Conservation (phyloP, 345 rosid genomes). For the Ailanthus altissimus region DNA sequence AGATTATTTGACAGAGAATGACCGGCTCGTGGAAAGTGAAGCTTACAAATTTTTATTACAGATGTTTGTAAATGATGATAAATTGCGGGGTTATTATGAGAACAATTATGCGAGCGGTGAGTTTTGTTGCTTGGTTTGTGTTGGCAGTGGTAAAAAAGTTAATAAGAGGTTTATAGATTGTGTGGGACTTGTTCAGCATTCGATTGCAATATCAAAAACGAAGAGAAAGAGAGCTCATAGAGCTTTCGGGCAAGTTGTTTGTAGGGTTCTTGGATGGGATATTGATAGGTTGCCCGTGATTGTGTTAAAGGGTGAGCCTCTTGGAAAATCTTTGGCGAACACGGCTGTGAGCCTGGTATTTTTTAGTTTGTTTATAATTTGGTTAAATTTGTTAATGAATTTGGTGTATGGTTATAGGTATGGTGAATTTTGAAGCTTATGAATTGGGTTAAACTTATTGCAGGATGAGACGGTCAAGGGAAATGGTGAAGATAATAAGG, state of each 20-base stretch:
- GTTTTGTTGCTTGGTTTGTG: conserved; percentile 67
- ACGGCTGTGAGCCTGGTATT: conserved; percentile 26
- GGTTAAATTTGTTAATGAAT: not conserved
- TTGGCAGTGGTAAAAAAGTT: conserved; percentile 47
- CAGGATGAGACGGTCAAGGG: conserved; percentile 18
- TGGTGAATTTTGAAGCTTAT: not conserved
- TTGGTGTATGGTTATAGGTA: too few relatives aligned
- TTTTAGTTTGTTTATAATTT: not conserved
- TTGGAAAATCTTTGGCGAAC: conserved; percentile 29
- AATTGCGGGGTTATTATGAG: conserved; percentile 61
- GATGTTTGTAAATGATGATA: conserved; percentile 46
- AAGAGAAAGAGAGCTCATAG: conserved; percentile 46
- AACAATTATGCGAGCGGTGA: conserved; percentile 50
- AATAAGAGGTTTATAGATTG: conserved; percentile 59
- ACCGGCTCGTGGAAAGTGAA: conserved; percentile 28
- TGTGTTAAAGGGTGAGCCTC: conserved; percentile 42
- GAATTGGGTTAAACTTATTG: not conserved
- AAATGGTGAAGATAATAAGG: conserved; percentile 11
- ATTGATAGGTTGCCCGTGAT: conserved; percentile 41
- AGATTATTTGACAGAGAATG: conserved; percentile 25
- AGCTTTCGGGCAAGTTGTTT: conserved; percentile 50
- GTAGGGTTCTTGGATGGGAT: conserved; percentile 63
- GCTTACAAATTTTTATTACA: conserved; percentile 48
- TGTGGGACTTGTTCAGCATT: conserved; percentile 64
- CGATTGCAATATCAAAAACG: conserved; percentile 44